These are phyloP conservation scores for Globisporangium nodosum DNA, from an alignment of 352 stramenopile genomes.

Conservation along the genomic window DNA sequence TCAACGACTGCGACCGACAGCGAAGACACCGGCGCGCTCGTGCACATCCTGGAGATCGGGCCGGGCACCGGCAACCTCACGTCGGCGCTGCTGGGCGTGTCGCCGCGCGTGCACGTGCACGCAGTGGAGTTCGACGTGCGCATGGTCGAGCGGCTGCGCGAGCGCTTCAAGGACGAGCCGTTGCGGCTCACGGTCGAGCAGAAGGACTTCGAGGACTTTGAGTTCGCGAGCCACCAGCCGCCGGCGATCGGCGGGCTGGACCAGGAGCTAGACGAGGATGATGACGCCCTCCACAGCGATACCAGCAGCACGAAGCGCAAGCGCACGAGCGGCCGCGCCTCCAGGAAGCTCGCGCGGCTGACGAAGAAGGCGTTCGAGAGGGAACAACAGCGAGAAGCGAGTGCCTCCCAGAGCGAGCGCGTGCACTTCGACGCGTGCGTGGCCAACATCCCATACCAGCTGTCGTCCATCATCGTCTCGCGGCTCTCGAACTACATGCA, in stretches of 20 bases:
- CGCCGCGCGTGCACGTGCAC: constrained; percentile 45
- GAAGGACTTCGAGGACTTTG: constrained; percentile 40
- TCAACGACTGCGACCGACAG: background rate
- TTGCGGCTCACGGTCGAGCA: constrained; percentile 29
- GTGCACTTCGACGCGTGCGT: constrained; percentile 63
- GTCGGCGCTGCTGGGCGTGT: constrained; percentile 52
- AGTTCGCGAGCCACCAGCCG: constrained; percentile 21
- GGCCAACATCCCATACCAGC: constrained; percentile 86
- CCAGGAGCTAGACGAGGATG: background rate
- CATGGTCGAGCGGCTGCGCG: constrained; percentile 67
- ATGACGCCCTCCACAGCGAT: background rate
- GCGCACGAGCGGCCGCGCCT: constrained; percentile 10
- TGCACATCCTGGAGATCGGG: constrained; percentile 81
- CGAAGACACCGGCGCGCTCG: background rate
- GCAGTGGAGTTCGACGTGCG: constrained; percentile 70
- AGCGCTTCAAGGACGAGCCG: constrained; percentile 38
- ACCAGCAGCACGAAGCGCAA: constrained; percentile 3
- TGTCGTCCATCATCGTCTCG: constrained; percentile 79
- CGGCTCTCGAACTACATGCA: constrained; percentile 72
- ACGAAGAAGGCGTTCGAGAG: constrained; percentile 7
- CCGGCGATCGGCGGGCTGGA: background rate
- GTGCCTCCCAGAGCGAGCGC: background rate
- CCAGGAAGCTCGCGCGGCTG: constrained; percentile 6
- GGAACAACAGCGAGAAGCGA: background rate
- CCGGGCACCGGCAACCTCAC: constrained; percentile 84